Conservation (phyloP, 1,284 basidiomycete genomes). For the Ceratorhiza oryzae-sativae region DNA sequence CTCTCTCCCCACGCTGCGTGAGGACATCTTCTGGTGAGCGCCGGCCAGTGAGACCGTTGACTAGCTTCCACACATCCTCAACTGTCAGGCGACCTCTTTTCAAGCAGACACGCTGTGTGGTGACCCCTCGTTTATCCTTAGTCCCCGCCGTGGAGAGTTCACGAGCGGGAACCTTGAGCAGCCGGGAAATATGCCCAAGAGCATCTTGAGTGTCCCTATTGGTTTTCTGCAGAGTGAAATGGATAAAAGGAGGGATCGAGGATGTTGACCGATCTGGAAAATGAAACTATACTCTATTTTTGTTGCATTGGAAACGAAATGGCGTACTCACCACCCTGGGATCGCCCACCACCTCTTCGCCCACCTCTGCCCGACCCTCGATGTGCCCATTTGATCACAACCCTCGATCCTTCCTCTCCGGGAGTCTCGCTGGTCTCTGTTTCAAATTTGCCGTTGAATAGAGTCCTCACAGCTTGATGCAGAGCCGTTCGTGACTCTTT, state of each 20-base stretch:
- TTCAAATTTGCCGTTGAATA: slow-evolving; percentile 84
- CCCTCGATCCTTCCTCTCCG: slow-evolving; percentile 67
- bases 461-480: slow-evolving; percentile 80
- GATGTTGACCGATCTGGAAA: slow-evolving; percentile 25
- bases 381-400: slow-evolving; percentile 74
- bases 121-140: slow-evolving; percentile 98
- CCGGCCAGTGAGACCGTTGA: slow-evolving; percentile 70
- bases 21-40: slow-evolving; percentile 66
- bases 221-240: slow-evolving; percentile 96
- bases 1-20: slow-evolving; percentile 83
- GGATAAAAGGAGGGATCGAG: slow-evolving; percentile 80
- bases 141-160: slow-evolving; percentile 93
- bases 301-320: slow-evolving; percentile 45
- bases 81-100: slow-evolving; percentile 77
- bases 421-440: slow-evolving; percentile 68
- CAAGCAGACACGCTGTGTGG: slow-evolving; percentile 89
- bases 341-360: slow-evolving; percentile 52
- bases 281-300: slow-evolving; percentile 33
- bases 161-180: slow-evolving; percentile 75
- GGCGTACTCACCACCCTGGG: slow-evolving; percentile 41
- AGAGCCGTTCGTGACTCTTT: slow-evolving; percentile 84
- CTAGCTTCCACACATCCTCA: slow-evolving; percentile 83
- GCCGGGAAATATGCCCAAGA: slow-evolving; percentile 77
- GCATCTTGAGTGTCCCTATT: slow-evolving; percentile 98
- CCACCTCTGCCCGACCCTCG: slow-evolving; percentile 52